A percentile compares a stretch with the other conserved stretches of the same genome.
phyloP scores from a whole-genome alignment of 2,329 filamentous ascomycete species.

The Scytalidium sp. region DNA sequence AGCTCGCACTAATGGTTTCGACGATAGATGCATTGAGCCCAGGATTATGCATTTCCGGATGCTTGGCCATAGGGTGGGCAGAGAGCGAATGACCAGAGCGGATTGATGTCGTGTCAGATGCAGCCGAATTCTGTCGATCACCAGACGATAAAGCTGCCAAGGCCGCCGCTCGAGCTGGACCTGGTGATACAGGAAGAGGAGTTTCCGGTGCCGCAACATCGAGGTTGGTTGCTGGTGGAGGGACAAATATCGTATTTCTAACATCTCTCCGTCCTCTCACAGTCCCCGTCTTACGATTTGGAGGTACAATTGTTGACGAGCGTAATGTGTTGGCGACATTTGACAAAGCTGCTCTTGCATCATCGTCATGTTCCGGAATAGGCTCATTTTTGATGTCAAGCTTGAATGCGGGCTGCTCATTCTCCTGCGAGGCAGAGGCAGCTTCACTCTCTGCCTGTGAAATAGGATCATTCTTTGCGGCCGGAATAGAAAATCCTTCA shows the following conservation, averaged over 20 bases:
- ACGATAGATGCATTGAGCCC: constrained; percentile 88
- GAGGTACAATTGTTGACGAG: constrained; percentile 53
- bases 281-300: constrained; percentile 70
- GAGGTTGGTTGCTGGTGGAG: constrained; percentile 35
- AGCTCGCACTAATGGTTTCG: constrained; percentile 84
- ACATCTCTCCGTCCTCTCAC: constrained; percentile 87
- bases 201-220: constrained; percentile 15
- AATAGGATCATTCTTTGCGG: constrained; percentile 60
- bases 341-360: constrained; percentile 71
- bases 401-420: constrained; percentile 68
- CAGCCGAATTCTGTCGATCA: constrained; percentile 42
- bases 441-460: constrained; percentile 70
- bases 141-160: constrained; percentile 57
- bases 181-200: constrained; percentile 29
- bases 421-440: constrained; percentile 36
- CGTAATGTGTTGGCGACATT: constrained; percentile 74
- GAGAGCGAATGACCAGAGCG: constrained; percentile 81
- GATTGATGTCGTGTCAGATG: constrained; percentile 87
- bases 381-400: constrained; percentile 77
- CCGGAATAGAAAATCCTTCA: constrained; percentile 75
- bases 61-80: constrained; percentile 65
- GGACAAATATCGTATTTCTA: constrained; percentile 84
- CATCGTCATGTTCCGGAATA: constrained; percentile 73
- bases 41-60: constrained; percentile 75
- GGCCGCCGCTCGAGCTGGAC: constrained; percentile 40